Base-by-base conservation (phyloP, 2,329 filamentous ascomycete genomes). In the Malbranchea cinnamomea region DNA sequence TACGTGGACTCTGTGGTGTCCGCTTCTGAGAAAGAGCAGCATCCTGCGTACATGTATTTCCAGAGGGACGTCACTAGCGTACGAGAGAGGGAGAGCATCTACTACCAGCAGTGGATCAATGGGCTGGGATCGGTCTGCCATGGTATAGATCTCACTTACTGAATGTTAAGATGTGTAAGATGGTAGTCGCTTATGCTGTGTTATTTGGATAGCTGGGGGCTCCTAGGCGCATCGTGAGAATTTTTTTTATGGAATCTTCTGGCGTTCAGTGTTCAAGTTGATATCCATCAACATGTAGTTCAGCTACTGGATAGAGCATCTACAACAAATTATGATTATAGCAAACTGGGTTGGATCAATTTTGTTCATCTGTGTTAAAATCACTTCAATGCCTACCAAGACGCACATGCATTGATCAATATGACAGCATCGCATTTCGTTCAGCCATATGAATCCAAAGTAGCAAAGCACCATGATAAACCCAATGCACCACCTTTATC, bases 31-130 rank as follows among this genome's bases (percentile, higher is more conserved):
- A 27, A 37, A 11, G 32, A 37, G 17, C 30, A 42, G 5, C 35
- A 41, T 17, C 50, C 49, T 1, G 54, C 47, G 2, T 59, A 59
- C 42, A 52, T 59, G 4, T 54, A 50, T 32, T 59, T 59, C 34
- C 50, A 56, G 14, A 47, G 44, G 33, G 50, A 56, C 28, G 40
- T 41, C 3, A 45, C 56, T 17, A 46, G 49, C 2, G 46, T 47
- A 9, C 44, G 41, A 29, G 53, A 50, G 47, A 39, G 41, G 9
- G 36, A 39, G 10, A 57, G 54, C 32, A 41, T 46, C 16, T 38
- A 52, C 23, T 58, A 53, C 39, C 47, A 48, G 3, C 34, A 47
- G 15, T 59, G 56, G 56, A 47, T 52, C 32, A 41, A 48, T 11
- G 44, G 51, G 29, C 41, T 53, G 31, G 35, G 44, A 32, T 45